Evolutionary conservation across 78 protist species (phyloP).

Genomic region (Dictyostelium firmibasis): DNA sequence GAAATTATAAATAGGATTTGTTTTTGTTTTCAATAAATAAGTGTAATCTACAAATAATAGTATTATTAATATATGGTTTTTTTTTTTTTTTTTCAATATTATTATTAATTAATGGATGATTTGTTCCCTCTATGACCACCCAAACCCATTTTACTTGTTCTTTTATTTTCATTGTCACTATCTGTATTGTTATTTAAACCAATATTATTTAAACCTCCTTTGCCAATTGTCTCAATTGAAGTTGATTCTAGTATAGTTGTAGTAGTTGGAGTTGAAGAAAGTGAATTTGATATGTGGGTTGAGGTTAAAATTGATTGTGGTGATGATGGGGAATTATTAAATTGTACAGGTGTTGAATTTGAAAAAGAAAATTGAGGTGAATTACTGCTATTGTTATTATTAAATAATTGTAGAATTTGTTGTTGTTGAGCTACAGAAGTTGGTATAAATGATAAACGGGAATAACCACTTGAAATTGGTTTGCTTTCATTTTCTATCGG

Average conservation of each 20-base stretch:
- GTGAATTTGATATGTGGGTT: not conserved
- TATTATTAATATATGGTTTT: not conserved
- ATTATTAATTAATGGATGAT: too few relatives aligned
- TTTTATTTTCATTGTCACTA: not conserved
- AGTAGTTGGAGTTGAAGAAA: not conserved
- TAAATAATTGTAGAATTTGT: not conserved
- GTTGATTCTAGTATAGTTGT: not conserved
- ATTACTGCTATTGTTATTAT: not conserved
- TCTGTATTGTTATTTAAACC: not conserved
- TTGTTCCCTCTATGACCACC: not conserved
- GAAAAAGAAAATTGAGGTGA: not conserved
- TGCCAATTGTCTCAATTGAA: not conserved
- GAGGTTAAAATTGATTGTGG: not conserved
- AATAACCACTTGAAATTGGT: not conserved
- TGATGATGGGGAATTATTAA: not conserved
- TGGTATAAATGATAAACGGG: slow-evolving; percentile 1
- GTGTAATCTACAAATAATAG: too few relatives aligned
- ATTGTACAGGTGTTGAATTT: not conserved
- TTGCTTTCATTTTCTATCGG: not conserved
- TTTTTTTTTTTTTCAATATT: not conserved
- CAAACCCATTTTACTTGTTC: not conserved
- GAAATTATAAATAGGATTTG: too few relatives aligned
- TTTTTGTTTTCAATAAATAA: too few relatives aligned
- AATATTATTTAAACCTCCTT: not conserved
- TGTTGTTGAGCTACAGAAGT: not conserved